Evolutionary conservation across 192 early-diverging fungal genomes (phyloP).

Genomic region (Umbelopsis sp.): DNA sequence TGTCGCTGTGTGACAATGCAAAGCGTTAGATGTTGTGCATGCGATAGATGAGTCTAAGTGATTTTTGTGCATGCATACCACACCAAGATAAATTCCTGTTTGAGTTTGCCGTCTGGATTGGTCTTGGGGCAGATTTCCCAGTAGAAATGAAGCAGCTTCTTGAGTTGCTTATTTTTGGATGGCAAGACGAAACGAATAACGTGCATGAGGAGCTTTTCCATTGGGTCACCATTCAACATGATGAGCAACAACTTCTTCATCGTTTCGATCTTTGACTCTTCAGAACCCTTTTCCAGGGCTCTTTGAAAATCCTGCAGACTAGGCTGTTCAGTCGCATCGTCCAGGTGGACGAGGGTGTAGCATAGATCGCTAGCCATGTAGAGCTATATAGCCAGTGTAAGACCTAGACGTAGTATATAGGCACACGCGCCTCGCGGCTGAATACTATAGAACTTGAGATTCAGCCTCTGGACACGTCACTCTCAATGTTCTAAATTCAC

Average conservation of each 20-base stretch:
- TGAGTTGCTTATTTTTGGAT: conserved; percentile 92
- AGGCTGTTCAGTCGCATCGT: conserved; percentile 68
- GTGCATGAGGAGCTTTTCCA: conserved; percentile 91
- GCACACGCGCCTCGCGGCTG: conserved; percentile 17
- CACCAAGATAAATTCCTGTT: conserved; percentile 94
- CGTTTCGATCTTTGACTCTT: conserved; percentile 90
- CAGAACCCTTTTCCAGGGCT: conserved; percentile 89
- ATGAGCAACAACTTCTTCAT: conserved; percentile 91
- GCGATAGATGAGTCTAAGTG: not conserved
- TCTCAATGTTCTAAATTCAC: not conserved
- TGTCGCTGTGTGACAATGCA: conserved; percentile 63
- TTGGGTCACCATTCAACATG: conserved; percentile 93
- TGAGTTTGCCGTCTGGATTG: conserved; percentile 88
- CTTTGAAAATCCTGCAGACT: conserved; percentile 72
- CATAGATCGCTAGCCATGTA: conserved; percentile 56
- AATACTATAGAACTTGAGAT: not conserved
- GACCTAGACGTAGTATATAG: conserved; percentile 14
- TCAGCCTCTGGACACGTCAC: conserved; percentile 17
- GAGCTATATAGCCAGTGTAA: conserved; percentile 12
- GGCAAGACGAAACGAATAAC: conserved; percentile 98
- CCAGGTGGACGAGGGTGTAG: conserved; percentile 65
- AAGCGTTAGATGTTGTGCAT: not conserved
- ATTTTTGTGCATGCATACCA: conserved; percentile 56
- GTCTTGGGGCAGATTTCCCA: conserved; percentile 98
- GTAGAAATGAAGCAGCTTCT: conserved; percentile 96